Percentiles rank a stretch among this genome's conserved stretches.
These are phyloP conservation scores for Chlorella ohadii DNA, from an alignment of 139 green algal species.

Conservation along the genomic window DNA sequence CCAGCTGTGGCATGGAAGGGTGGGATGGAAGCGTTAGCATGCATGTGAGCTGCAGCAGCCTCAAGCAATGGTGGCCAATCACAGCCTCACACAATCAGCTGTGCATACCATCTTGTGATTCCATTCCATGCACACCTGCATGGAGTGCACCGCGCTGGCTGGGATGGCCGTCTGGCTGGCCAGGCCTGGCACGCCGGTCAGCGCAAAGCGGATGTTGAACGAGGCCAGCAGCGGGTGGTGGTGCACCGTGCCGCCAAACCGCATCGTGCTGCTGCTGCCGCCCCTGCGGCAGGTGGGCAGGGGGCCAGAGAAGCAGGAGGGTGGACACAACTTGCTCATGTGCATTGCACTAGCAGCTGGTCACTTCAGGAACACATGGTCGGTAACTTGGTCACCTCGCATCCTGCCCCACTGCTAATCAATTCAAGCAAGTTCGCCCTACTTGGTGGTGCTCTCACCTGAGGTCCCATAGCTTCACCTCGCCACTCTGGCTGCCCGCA, in stretches of 20 bases:
- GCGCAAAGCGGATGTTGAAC: conserved; percentile 19
- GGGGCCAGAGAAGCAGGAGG: no score
- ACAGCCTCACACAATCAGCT: no score
- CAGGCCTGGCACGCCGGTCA: conserved; percentile 38
- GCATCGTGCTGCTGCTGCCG: conserved; percentile 23
- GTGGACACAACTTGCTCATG: no score
- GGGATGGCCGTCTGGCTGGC: conserved; percentile 34
- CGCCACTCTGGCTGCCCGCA: conserved; percentile 31
- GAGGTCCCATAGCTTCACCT: conserved; percentile 45
- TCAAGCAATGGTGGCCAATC: no score
- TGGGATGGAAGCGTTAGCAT: no score
- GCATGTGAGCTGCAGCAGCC: no score
- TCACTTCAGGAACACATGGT: no score
- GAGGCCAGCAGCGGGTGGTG: conserved; percentile 42
- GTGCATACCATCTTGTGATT: no score
- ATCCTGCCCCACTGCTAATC: no score
- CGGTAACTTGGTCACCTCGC: no score
- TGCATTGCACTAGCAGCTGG: no score
- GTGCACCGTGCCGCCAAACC: conserved; percentile 40
- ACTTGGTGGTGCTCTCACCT: not conserved
- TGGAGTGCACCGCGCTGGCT: conserved; percentile 28
- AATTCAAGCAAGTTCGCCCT: no score
- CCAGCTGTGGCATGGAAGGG: not conserved
- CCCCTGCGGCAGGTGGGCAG: not conserved
- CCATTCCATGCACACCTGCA: not conserved